phyloP scores from a whole-genome alignment of 2,329 filamentous ascomycete species.

The Penicillium janthinellum region DNA sequence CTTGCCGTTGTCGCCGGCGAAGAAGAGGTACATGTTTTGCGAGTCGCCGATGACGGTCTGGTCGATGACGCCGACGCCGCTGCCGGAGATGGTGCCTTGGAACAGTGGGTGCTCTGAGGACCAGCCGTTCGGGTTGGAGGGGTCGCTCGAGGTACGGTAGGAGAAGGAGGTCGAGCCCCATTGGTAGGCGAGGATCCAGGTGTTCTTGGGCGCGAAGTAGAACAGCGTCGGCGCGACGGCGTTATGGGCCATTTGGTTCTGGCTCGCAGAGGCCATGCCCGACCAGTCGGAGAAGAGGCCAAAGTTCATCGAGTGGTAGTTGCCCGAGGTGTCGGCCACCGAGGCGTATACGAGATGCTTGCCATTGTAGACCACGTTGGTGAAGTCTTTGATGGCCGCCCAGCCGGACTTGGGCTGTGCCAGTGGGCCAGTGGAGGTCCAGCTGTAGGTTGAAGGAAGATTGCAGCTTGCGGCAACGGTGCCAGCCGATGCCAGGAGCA shows the following conservation, averaged over 20 bases:
- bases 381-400: slow-evolving; percentile 66
- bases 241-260: slow-evolving; percentile 53
- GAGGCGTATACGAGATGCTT: slow-evolving; percentile 65
- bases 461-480: slow-evolving; percentile 5
- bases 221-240: slow-evolving; percentile 65
- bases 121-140: slow-evolving; percentile 62
- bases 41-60: slow-evolving; percentile 65
- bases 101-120: slow-evolving; percentile 58
- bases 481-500: slow-evolving; percentile 6
- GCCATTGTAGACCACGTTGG: slow-evolving; percentile 57
- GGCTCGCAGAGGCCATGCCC: slow-evolving; percentile 53
- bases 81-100: slow-evolving; percentile 55
- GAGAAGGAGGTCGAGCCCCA: slow-evolving; percentile 63
- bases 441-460: slow-evolving; percentile 59
- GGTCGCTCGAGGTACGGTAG: slow-evolving; percentile 62
- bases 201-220: slow-evolving; percentile 62
- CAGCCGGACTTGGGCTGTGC: slow-evolving; percentile 58
- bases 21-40: slow-evolving; percentile 68
- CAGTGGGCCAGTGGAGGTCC: slow-evolving; percentile 57
- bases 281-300: slow-evolving; percentile 57
- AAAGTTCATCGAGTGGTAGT: slow-evolving; percentile 63
- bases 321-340: slow-evolving; percentile 45
- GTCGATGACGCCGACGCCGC: slow-evolving; percentile 61
- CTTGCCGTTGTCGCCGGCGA: slow-evolving; percentile 66
- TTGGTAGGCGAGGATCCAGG: slow-evolving; percentile 68